Percentiles rank a stretch among this genome's conserved stretches.
phyloP scores from a whole-genome alignment of 176 grass and related monocot genomes.

The Eragrostis nindensis region DNA sequence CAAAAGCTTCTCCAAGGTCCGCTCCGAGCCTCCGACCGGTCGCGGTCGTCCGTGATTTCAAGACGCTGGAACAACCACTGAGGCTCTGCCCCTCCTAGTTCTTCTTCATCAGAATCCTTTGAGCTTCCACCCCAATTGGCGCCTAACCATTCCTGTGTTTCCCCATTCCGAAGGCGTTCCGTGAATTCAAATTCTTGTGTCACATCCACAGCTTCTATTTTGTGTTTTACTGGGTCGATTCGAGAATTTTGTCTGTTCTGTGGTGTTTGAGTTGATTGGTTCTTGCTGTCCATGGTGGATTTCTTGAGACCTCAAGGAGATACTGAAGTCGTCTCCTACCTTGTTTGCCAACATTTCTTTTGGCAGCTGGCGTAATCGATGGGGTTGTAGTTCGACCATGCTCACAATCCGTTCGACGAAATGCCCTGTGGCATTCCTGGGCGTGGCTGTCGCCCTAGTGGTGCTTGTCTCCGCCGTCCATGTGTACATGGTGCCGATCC shows the following conservation, averaged over 20 bases:
- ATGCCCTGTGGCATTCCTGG: constrained; percentile 51
- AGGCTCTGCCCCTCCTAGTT: not conserved
- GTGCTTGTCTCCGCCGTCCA: constrained; percentile 47
- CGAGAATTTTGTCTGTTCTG: not conserved
- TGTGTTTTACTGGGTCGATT: not conserved
- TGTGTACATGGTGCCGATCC: constrained; percentile 63
- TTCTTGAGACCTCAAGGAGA: not conserved
- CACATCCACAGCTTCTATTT: not conserved
- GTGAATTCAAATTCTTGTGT: not conserved
- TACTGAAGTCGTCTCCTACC: not conserved
- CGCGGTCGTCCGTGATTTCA: not conserved
- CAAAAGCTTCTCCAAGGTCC: not conserved
- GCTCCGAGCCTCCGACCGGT: not conserved
- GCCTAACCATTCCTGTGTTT: not conserved
- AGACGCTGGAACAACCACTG: too few species aligned
- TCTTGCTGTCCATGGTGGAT: not conserved
- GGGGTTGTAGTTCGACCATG: constrained; percentile 36
- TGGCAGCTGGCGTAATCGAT: not conserved
- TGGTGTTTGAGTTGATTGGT: not conserved
- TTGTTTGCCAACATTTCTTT: not conserved
- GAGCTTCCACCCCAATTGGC: not conserved
- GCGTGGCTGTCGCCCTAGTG: constrained; percentile 45
- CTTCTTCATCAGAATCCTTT: not conserved
- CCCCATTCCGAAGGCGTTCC: not conserved
- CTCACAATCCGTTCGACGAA: constrained; percentile 47